Conservation (phyloP, 2,329 filamentous ascomycete genomes). For the Sphaerulina vaccinii region DNA sequence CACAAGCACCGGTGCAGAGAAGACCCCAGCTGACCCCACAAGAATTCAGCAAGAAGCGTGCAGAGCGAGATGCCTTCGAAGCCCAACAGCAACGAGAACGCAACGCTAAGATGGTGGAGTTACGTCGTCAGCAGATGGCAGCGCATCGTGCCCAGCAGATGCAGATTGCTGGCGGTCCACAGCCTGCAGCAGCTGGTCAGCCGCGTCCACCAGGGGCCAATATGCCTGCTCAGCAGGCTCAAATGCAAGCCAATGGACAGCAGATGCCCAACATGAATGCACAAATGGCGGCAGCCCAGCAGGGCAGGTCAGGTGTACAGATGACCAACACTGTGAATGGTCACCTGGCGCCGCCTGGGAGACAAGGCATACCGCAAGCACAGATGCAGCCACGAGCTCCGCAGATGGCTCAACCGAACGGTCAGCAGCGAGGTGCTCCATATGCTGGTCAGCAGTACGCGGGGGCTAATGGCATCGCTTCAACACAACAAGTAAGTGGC, state of each 20-base stretch:
- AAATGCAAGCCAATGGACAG: slow-evolving; percentile 33
- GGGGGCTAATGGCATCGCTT: slow-evolving; percentile 32
- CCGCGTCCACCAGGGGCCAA: slow-evolving; percentile 29
- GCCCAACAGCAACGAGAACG: slow-evolving; percentile 42
- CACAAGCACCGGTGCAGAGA: slow-evolving; percentile 24
- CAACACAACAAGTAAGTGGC: slow-evolving; percentile 24
- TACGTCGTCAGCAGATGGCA: slow-evolving; percentile 38
- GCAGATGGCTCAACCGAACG: slow-evolving; percentile 28
- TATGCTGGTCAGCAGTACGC: slow-evolving; percentile 32
- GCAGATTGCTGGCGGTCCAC: slow-evolving; percentile 31
- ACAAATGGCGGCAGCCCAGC: slow-evolving; percentile 40
- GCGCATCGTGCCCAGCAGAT: slow-evolving; percentile 40
- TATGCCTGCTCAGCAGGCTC: slow-evolving; percentile 26
- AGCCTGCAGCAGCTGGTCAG: slow-evolving; percentile 32
- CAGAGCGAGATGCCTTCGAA: slow-evolving; percentile 74
- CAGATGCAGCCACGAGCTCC: slow-evolving; percentile 40
- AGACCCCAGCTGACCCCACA: slow-evolving; percentile 70
- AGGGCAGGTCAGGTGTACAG: slow-evolving; percentile 42
- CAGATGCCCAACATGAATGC: slow-evolving; percentile 39
- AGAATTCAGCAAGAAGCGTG: slow-evolving; percentile 86
- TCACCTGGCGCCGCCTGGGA: slow-evolving; percentile 52
- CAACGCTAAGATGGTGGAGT: slow-evolving; percentile 37
- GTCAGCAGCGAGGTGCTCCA: slow-evolving; percentile 28
- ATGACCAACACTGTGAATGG: slow-evolving; percentile 49
- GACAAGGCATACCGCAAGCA: slow-evolving; percentile 64